Base-by-base conservation (phyloP, 2,329 filamentous ascomycete species). In the Aureobasidium sp. region DNA sequence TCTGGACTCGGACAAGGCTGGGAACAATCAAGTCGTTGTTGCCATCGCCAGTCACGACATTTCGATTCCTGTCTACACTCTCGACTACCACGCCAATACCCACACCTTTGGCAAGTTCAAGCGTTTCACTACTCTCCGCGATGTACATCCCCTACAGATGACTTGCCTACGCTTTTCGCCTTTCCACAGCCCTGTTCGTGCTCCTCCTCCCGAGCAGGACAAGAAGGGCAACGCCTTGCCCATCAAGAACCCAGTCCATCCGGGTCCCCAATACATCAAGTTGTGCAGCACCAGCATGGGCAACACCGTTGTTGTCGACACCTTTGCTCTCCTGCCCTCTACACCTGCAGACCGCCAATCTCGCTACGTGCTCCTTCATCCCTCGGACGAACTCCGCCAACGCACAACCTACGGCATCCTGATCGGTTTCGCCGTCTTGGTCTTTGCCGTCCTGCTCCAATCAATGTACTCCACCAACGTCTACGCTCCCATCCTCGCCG, bases 241-340 rank as follows among this genome's bases (percentile, higher is more conserved):
- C 21, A 11, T 57, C 19, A 61, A 61, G n/a, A 59, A 62, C 13
- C 62, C 64, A 9, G 55, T 59, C 11, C 67, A 71, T 61, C 67
- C 70, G 11, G 70, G 69, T 38, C 78, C 82, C 17, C 81, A 85
- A 66, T 84, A 84, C 68, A 76, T 95, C 66, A 89, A 89, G 67
- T 82, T 96, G 3, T 91, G 89, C 31, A 92, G 88, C 49, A 87
- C 90, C 42, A 90, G 88, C 51, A 85, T 95, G 66, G 87, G 85
- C 62, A 92, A 91, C 70, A 89, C 85, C 0, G 84, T 91, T 42
- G 84, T 88, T 31, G 85, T 95, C 27, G 89, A 95, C 73, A 87
- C 84, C 40, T 85, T 96, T 64, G 85, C 89, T 0, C 80, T 96
- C 6, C 71, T 75, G 5, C 77, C 77, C 10, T 67, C 76, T 23